phyloP scores from a whole-genome alignment of 2,329 filamentous ascomycete species.

The Phaeosphaeriaceae sp. region DNA sequence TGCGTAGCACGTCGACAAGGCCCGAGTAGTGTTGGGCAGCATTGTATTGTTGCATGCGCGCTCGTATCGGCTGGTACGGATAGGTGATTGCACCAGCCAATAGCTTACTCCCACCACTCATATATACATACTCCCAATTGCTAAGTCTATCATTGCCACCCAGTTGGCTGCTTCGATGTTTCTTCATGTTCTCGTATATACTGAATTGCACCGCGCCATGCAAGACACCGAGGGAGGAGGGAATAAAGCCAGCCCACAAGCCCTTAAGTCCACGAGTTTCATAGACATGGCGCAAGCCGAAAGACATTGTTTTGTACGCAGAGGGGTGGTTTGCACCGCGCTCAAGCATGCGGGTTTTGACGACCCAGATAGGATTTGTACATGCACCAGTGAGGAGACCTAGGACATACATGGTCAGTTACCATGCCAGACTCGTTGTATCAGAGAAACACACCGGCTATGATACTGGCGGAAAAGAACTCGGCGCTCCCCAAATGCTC shows the following conservation, averaged over 20 bases:
- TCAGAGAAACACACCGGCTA: constrained; percentile 54
- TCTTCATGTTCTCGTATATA: constrained; percentile 81
- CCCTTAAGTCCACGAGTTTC: constrained; percentile 74
- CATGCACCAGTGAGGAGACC: constrained; percentile 79
- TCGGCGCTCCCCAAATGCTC: constrained; percentile 66
- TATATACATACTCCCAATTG: constrained; percentile 78
- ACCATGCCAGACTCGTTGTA: constrained; percentile 1
- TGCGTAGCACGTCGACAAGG: constrained; percentile 72
- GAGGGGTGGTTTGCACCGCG: constrained; percentile 75
- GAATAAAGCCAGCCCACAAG: constrained; percentile 86
- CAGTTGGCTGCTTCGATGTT: constrained; percentile 58
- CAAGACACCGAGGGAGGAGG: constrained; percentile 83
- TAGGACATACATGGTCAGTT: constrained; percentile 16
- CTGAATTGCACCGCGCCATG: constrained; percentile 96
- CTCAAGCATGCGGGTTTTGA: constrained; percentile 96
- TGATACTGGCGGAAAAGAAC: constrained; percentile 79
- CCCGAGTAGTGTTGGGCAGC: constrained; percentile 75
- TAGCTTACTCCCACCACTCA: constrained; percentile 83
- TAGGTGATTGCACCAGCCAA: constrained; percentile 91
- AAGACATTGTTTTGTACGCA: constrained; percentile 79
- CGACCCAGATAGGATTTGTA: constrained; percentile 97
- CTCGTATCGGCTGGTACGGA: constrained; percentile 91
- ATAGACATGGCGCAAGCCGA: constrained; percentile 72
- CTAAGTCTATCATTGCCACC: constrained; percentile 57
- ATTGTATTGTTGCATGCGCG: constrained; percentile 87